Conservation (phyloP, 75 land plant species). For the Larix kaempferi region DNA sequence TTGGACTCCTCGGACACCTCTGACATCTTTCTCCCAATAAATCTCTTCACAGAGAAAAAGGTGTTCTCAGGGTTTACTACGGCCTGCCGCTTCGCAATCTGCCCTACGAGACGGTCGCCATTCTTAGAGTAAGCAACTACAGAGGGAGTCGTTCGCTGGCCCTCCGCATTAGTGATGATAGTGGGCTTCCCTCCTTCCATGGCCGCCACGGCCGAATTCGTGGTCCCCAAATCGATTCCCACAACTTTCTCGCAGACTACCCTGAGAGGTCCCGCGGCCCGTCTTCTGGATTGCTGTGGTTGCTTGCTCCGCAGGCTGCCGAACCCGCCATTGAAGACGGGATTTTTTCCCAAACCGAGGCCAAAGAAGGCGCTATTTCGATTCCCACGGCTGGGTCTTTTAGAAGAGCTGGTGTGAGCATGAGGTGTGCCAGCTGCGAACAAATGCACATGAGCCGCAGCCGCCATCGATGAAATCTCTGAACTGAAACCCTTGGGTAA, state of each 20-base stretch:
- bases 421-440: not conserved
- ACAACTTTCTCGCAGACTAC: conserved; percentile 56
- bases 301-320: not conserved
- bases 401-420: not conserved
- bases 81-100: too few species aligned
- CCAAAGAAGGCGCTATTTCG: too few species aligned
- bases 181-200: conserved; percentile 79
- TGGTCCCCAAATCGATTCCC: conserved; percentile 68
- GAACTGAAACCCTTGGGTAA: not conserved
- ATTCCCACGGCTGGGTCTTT: not conserved
- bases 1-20: too few species aligned
- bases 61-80: too few species aligned
- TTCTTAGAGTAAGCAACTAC: too few species aligned
- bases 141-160: conserved; percentile 47
- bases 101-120: too few species aligned
- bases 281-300: not conserved
- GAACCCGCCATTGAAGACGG: too few species aligned
- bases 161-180: conserved; percentile 60
- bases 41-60: too few species aligned
- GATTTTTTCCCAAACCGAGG: too few species aligned
- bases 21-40: too few species aligned
- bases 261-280: conserved; percentile 27
- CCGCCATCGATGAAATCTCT: conserved; percentile 2
- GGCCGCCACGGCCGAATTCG: conserved; percentile 74
- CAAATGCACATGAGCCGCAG: conserved; percentile 11